Base-by-base conservation (phyloP, 768 basidiomycete genomes). In the Scleroderma bovista region DNA sequence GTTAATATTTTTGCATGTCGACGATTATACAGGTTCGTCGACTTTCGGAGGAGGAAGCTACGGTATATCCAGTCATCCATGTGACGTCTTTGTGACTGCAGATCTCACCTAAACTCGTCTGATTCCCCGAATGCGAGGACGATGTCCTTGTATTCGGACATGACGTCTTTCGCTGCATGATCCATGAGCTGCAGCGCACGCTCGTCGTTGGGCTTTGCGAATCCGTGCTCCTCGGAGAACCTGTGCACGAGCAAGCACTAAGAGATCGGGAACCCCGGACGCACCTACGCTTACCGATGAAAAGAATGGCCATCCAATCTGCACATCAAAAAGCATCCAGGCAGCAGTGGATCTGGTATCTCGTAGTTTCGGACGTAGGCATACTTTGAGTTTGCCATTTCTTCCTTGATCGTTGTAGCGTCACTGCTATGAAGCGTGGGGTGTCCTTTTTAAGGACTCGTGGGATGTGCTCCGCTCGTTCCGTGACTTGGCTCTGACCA, bases 251-350 rank as follows among this genome's bases (percentile, higher is more conserved):
- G 19, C 15, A 31, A 44, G 29, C n/a, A 29, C 7, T 4, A 0
- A 15, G 37, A 37, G 44, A 34, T 44, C 26, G 26, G 26, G 26
- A 29, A 9, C 9, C 26, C 5, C 9, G 26, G 44, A 37, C 31
- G 24, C n/a, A n/a, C n/a, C n/a, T 60, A 46, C 24, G 58, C 74
- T 48, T 53, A 94, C 93, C 86, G 82, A 70, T 97, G 94, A 62
- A 99, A 99, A 1, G 86, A 81, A 58, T 92, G 90, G 1, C 96
- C 96, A 62, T 99, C 96, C 16, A 99, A 64, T 1, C 96, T 83
- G 47, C 93, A 77, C 20, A 98, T 72, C 57, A 96, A 77, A 66
- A 83, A 96, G 2, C 88, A 89, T 9, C 79, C 83, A 0, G 88
- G 94, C 0, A 98, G 71, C 2, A 98, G 72, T 0, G 81, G 74